Percentiles rank a stretch among this genome's conserved stretches.
Evolutionary conservation across 106 monocot genomes (phyloP).

Genomic region (Dendrobium nobile): DNA sequence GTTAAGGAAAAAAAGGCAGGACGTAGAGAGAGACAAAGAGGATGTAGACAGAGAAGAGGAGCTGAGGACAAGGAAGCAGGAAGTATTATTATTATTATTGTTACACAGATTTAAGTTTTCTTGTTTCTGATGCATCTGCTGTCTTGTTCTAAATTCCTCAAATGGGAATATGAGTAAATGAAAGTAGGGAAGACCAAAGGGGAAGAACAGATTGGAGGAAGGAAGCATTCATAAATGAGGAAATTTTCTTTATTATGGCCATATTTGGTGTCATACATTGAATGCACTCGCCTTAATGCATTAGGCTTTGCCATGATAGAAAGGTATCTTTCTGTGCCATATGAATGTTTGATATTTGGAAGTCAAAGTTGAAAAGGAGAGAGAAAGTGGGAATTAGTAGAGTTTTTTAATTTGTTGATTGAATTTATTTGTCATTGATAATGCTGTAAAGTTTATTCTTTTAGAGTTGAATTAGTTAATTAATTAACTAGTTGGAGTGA

Average conservation of each 20-base stretch:
- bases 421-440: too few relatives aligned
- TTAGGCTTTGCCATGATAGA: background rate
- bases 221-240: background rate
- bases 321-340: conserved; percentile 4
- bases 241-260: too few relatives aligned
- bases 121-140: background rate
- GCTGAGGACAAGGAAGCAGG: conserved; percentile 13
- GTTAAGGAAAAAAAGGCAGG: background rate
- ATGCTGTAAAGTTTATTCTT: too few relatives aligned
- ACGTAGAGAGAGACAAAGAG: conserved; percentile 25
- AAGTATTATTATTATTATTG: background rate
- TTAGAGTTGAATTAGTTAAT: too few relatives aligned
- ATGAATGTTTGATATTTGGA: background rate
- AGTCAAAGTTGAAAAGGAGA: background rate
- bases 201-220: background rate
- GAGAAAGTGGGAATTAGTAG: background rate
- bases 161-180: background rate
- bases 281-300: background rate
- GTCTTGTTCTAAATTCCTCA: background rate
- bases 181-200: background rate
- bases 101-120: background rate
- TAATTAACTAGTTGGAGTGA: too few relatives aligned
- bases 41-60: conserved; percentile 33
- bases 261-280: background rate
- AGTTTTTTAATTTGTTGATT: background rate